These are phyloP conservation scores for Colletotrichum kahawae DNA, from an alignment of 2,329 filamentous ascomycete genomes.

Conservation along the genomic window DNA sequence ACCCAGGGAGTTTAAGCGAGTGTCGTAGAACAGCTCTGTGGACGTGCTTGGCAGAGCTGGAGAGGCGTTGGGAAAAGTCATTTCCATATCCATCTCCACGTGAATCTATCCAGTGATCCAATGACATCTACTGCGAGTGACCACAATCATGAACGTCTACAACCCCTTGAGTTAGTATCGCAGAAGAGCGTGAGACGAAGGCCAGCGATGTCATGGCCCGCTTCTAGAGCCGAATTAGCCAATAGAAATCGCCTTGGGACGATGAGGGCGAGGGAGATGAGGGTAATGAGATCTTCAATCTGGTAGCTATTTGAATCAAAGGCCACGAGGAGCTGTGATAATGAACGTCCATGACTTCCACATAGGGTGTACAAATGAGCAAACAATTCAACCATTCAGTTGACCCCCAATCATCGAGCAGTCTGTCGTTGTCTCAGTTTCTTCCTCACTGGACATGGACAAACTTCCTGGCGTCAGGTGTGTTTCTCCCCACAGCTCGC, in stretches of 20 bases:
- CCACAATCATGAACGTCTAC: background rate
- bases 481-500: background rate
- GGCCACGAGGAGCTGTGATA: background rate
- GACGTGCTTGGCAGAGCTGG: background rate
- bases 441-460: background rate
- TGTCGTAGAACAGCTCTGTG: background rate
- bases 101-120: background rate
- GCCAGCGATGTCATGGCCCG: background rate
- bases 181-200: background rate
- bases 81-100: background rate
- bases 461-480: background rate
- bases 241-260: background rate
- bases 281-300: background rate
- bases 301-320: background rate
- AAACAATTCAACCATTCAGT: background rate
- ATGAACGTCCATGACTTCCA: background rate
- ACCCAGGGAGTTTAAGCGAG: constrained; percentile 14
- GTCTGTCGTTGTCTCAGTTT: background rate
- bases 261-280: background rate
- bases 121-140: background rate
- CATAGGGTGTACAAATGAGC: background rate
- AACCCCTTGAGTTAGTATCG: background rate
- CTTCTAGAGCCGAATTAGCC: background rate
- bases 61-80: background rate
- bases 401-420: background rate